Evolutionary conservation across 331 rosid species (phyloP).

Genomic region (Acacia concinna): DNA sequence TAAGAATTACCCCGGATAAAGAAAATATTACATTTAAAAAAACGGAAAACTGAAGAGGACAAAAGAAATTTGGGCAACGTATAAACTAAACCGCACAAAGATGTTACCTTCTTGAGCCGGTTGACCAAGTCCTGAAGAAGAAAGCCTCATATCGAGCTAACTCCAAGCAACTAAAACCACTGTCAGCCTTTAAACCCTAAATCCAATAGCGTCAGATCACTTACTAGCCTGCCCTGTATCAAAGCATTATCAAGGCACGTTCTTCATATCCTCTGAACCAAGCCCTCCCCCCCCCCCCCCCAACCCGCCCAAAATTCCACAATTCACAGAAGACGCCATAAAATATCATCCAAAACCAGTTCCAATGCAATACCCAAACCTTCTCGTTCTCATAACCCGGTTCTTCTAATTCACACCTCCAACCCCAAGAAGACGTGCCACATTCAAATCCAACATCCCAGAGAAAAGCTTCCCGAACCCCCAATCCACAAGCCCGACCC

Average conservation of each 20-base stretch:
- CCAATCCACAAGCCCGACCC: constrained; percentile 24
- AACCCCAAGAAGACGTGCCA: constrained; percentile 1
- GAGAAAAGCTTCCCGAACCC: constrained; percentile 4
- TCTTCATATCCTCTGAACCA: constrained; percentile 24
- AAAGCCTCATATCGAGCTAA: constrained; percentile 50
- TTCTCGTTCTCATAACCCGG: constrained; percentile 49
- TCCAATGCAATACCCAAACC: constrained; percentile 44
- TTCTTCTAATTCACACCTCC: constrained; percentile 38
- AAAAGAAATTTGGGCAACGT: neutral
- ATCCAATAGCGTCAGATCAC: constrained; percentile 24
- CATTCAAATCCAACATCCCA: constrained; percentile 36
- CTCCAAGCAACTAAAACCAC: constrained; percentile 9
- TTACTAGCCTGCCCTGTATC: neutral
- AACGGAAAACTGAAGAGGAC: neutral
- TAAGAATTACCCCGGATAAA: neutral
- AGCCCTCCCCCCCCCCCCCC: constrained; percentile 41
- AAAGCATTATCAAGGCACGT: constrained; percentile 12
- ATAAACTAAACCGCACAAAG: neutral
- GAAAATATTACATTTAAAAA: neutral
- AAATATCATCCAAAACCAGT: constrained; percentile 62
- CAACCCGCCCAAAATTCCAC: constrained; percentile 47
- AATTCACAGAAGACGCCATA: constrained; percentile 3
- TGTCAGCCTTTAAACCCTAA: constrained; percentile 27
- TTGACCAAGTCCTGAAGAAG: constrained; percentile 52
- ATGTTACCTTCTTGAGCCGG: constrained; percentile 58